Base-by-base conservation (phyloP, 106 monocot genomes). In the Hemerocallis citrina region DNA sequence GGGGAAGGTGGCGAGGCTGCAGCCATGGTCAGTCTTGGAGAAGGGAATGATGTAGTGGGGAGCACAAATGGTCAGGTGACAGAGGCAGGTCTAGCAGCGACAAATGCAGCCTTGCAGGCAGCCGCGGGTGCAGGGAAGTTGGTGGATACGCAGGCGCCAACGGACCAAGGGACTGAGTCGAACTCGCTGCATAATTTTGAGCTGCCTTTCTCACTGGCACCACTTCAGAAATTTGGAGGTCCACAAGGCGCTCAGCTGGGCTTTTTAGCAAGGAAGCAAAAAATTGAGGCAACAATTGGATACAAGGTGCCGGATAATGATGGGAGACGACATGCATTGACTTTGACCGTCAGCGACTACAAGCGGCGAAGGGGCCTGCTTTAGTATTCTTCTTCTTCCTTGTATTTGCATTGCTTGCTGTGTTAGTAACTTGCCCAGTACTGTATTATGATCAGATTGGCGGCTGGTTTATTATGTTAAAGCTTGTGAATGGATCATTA, bases 311-410 rank as follows among this genome's bases (percentile, higher is more conserved):
- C 89, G 7, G 89, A 89, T 19, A 75, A 77, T 50, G 93, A 94
- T 50, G 85, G 89, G 19, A 74, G 79, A 64, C 41, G 85, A 22
- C 89, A 94, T 65, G 52, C 74, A 8, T 60, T 89, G 59, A 94
- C 93, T n/a, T 39, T 94, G 40, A 89, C 85, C 10, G 80, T 94
- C 12, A 89, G 93, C 56, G 93, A 94, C 52, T 94, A 94, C 80
- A 94, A 94, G 74, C 68, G 93, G 2, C 67, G 89, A 0, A 67
- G 85, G 29, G 93, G 93, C 62, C 79, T 93, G 25, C 85, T 89
- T 1, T 89, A n/a, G n/a, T n/a, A n/a, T n/a, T n/a, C n/a, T n/a
- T 49, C 22, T 3, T 49, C 22, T 49, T 7, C 21, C 21, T 49
- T 49, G 15, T 58, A 17, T 63, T 13, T 64, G 52, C 63, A 55